phyloP scores from a whole-genome alignment of 495 filamentous ascomycete species.

The Xylaria longipes region DNA sequence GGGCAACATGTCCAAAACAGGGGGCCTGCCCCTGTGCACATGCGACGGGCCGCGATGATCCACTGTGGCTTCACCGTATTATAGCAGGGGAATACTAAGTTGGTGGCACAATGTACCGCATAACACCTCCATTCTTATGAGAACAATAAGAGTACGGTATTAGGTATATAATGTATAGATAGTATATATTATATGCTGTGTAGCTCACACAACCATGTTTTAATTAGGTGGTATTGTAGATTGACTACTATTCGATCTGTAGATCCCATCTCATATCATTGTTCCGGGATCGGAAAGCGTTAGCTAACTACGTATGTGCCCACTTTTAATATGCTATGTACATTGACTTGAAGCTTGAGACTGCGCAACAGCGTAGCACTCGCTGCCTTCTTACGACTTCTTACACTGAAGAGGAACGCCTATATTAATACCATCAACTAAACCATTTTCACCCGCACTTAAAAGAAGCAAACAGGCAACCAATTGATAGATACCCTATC shows the following conservation, averaged over 20 bases:
- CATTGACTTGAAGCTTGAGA: no score
- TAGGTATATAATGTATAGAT: no score
- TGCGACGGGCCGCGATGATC: slow-evolving; percentile 1
- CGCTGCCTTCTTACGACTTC: no score
- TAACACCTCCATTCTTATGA: not conserved
- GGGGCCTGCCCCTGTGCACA: slow-evolving; percentile 12
- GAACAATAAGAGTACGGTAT: not conserved
- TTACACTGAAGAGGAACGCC: no score
- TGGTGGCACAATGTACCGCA: not conserved
- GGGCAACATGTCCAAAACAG: slow-evolving; percentile 14
- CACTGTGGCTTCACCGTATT: slow-evolving; percentile 17
- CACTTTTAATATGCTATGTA: no score
- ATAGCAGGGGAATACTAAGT: not conserved
- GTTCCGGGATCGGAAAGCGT: not conserved
- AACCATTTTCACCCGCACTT: no score
- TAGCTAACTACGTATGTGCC: no score
- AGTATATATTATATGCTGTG: not conserved
- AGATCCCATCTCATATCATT: not conserved
- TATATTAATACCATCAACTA: no score
- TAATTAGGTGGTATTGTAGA: not conserved
- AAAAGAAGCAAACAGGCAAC: no score
- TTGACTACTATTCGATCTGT: not conserved
- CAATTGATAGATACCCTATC: no score
- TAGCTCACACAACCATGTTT: not conserved
- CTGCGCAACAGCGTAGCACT: no score